A percentile compares a stretch with the other conserved stretches of the same genome.
These are phyloP conservation scores for Leccinum fibrillosum DNA, from an alignment of 768 basidiomycete genomes.

Conservation along the genomic window DNA sequence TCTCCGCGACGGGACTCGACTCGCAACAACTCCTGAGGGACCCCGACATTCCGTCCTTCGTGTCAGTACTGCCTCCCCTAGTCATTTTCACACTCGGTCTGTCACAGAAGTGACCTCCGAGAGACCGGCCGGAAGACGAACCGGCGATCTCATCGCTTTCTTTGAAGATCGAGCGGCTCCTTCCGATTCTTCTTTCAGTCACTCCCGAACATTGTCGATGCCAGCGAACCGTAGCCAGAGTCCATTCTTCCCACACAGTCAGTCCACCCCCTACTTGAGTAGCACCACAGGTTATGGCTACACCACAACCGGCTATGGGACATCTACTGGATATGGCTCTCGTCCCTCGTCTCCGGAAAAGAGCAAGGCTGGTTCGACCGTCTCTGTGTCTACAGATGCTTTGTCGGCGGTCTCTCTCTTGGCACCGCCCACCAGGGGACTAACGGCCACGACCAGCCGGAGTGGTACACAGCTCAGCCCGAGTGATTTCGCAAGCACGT, in stretches of 20 bases:
- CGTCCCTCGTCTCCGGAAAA: constrained; percentile 50
- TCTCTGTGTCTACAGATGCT: constrained; percentile 27
- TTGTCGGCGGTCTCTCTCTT: constrained; percentile 42
- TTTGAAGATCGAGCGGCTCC: constrained; percentile 58
- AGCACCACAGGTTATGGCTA: constrained; percentile 36
- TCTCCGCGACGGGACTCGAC: constrained; percentile 34
- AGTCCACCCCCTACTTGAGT: constrained; percentile 39
- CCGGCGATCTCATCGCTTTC: constrained; percentile 70
- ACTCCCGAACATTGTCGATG: constrained; percentile 53
- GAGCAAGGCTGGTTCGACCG: constrained; percentile 34
- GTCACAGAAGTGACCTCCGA: constrained; percentile 55
- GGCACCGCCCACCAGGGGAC: constrained; percentile 44
- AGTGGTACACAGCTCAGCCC: constrained; percentile 35
- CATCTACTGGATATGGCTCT: constrained; percentile 34
- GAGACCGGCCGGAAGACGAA: constrained; percentile 47
- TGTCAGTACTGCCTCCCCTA: constrained; percentile 36
- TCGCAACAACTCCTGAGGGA: constrained; percentile 42
- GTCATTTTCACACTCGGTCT: constrained; percentile 47
- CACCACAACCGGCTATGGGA: constrained; percentile 30
- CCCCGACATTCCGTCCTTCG: constrained; percentile 46
- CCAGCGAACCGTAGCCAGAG: constrained; percentile 37
- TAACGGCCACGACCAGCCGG: constrained; percentile 15
- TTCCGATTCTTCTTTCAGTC: constrained; percentile 36
- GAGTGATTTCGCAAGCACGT: constrained; percentile 36
- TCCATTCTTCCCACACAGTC: constrained; percentile 31